These are phyloP conservation scores for Lactarius psammicola DNA, from an alignment of 768 basidiomycete genomes.

Conservation along the genomic window DNA sequence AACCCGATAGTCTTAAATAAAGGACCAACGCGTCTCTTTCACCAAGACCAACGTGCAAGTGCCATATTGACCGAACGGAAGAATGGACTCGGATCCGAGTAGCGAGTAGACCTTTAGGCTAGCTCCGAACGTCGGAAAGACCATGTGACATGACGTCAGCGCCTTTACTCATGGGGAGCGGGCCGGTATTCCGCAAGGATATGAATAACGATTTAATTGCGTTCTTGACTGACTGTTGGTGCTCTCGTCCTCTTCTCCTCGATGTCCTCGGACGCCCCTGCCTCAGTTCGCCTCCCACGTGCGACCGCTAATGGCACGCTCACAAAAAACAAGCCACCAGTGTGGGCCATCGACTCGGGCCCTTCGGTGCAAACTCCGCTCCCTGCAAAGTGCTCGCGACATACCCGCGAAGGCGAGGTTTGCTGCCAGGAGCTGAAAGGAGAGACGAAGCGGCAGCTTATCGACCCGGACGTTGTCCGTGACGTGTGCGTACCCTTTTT, in stretches of 20 bases:
- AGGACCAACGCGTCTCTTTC: not conserved
- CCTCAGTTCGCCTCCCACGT: conserved; percentile 17
- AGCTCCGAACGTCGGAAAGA: too few relatives aligned
- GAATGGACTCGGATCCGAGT: not conserved
- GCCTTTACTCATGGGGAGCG: not conserved
- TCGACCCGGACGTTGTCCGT: conserved; percentile 84
- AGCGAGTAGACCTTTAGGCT: not conserved
- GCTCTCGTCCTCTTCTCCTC: not conserved
- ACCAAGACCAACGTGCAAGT: not conserved
- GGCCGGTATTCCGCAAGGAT: not conserved
- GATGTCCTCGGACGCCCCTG: conserved; percentile 14
- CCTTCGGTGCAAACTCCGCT: conserved; percentile 45
- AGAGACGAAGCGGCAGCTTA: conserved; percentile 75
- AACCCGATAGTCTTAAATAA: not conserved
- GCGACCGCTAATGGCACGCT: not conserved
- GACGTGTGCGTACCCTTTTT: conserved; percentile 61
- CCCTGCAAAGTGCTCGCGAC: conserved; percentile 56
- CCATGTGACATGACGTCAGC: not conserved
- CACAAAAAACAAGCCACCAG: conserved; percentile 45
- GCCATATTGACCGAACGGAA: not conserved
- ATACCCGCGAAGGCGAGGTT: conserved; percentile 49
- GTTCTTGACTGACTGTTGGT: too few relatives aligned
- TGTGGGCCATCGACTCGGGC: conserved; percentile 61
- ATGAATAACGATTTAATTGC: too few relatives aligned
- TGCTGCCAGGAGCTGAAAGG: conserved; percentile 89